Conservation (phyloP, 768 basidiomycete genomes). For the Antrodiella citrinella region DNA sequence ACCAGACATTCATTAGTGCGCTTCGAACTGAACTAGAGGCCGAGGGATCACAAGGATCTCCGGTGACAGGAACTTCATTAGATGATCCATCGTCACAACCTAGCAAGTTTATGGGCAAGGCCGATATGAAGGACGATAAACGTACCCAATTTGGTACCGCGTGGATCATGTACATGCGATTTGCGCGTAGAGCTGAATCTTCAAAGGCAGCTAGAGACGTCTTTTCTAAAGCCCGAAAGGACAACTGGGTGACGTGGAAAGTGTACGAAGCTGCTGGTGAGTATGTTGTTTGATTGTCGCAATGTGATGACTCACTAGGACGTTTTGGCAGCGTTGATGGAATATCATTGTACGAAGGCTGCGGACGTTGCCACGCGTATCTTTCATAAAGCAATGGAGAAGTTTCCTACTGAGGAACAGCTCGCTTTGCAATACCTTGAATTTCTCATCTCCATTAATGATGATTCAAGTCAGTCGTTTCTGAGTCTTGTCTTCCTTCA, state of each 20-base stretch:
- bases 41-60: slow-evolving; percentile 25
- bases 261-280: slow-evolving; percentile 86
- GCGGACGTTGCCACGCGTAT: slow-evolving; percentile 75
- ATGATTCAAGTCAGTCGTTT: slow-evolving; percentile 73
- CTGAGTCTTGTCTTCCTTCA: slow-evolving; percentile 1
- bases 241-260: slow-evolving; percentile 77
- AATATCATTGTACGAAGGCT: slow-evolving; percentile 83
- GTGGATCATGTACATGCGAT: slow-evolving; percentile 89
- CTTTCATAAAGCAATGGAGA: slow-evolving; percentile 86
- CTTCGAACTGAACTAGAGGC: slow-evolving; percentile 57
- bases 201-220: slow-evolving; percentile 66
- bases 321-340: slow-evolving; percentile 65
- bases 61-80: not conserved
- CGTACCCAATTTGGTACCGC: slow-evolving; percentile 67
- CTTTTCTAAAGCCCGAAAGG: slow-evolving; percentile 75
- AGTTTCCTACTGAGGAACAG: slow-evolving; percentile 71
- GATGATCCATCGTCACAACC: slow-evolving; percentile 18
- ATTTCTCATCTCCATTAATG: slow-evolving; percentile 89
- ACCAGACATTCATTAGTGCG: slow-evolving; percentile 59
- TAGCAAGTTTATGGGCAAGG: slow-evolving; percentile 41
- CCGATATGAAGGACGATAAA: slow-evolving; percentile 45
- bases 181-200: slow-evolving; percentile 80
- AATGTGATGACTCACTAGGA: too few species aligned
- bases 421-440: slow-evolving; percentile 84
- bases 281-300: slow-evolving; percentile 12